phyloP scores from a whole-genome alignment of 2,329 filamentous ascomycete genomes.

The Torrubiella hemipterigena region DNA sequence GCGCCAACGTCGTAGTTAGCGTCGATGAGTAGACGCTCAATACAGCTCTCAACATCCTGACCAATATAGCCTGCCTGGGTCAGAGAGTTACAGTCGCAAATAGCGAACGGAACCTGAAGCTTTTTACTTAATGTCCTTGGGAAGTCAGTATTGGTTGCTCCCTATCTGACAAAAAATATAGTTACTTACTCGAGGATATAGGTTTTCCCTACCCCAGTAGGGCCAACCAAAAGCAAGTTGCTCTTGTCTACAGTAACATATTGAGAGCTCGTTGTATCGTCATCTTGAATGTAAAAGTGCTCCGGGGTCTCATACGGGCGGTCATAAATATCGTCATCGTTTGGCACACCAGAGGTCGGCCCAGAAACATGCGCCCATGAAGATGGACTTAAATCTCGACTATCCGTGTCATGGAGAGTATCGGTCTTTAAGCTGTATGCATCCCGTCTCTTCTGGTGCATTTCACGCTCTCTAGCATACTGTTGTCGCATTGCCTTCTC shows the following conservation, averaged over 20 bases:
- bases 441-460: conserved; percentile 40
- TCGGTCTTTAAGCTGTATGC: no score
- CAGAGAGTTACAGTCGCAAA: conserved; percentile 90
- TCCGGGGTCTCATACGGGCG: conserved; percentile 22
- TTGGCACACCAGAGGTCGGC: no score
- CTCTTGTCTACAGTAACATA: no score
- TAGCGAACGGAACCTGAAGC: conserved; percentile 90
- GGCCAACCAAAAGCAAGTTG: conserved; percentile 81
- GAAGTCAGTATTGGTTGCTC: conserved; percentile 11
- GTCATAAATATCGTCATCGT: conserved; percentile 19
- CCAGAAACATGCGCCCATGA: no score
- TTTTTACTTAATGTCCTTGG: conserved; percentile 79
- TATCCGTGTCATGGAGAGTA: no score
- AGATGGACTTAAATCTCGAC: no score
- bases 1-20: conserved; percentile 78
- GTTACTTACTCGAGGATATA: conserved; percentile 69
- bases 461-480: conserved; percentile 54
- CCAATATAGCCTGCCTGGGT: conserved; percentile 97
- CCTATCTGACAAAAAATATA: neutral
- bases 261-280: conserved; percentile 24
- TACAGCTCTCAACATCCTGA: conserved; percentile 92
- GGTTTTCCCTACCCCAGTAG: conserved; percentile 92
- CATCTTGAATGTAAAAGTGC: conserved; percentile 37
- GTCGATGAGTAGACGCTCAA: conserved; percentile 80
- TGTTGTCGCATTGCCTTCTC: conserved; percentile 62